Conservation (phyloP, 306 rosid species). For the Lathyrus tuberosus region DNA sequence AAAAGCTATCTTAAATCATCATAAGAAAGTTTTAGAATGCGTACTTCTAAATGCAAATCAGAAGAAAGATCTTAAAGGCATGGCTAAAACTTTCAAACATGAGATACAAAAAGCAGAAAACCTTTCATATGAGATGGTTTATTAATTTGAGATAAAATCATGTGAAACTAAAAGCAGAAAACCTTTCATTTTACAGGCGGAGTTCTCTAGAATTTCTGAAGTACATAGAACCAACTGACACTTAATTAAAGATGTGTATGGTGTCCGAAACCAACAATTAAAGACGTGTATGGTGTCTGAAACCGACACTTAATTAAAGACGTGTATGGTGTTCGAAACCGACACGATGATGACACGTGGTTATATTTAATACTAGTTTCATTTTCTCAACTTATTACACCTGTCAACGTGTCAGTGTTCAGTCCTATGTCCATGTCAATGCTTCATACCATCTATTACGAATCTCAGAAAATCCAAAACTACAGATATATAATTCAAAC, state of each 20-base stretch:
- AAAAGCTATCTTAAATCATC: neutral
- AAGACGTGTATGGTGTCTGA: neutral
- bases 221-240: too few species aligned
- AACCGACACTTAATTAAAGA: neutral
- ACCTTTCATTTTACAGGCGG: too few species aligned
- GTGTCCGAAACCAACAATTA: neutral
- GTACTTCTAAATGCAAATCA: conserved; percentile 23
- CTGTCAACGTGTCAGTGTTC: neutral
- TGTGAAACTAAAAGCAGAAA: too few species aligned
- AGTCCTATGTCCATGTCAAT: neutral
- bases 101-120: too few species aligned
- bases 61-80: neutral
- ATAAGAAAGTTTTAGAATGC: conserved; percentile 8
- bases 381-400: neutral
- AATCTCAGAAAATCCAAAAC: conserved; percentile 7
- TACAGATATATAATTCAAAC: conserved; percentile 24
- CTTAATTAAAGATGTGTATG: too few species aligned
- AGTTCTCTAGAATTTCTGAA: too few species aligned
- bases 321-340: neutral
- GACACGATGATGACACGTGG: neutral
- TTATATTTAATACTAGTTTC: neutral
- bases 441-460: conserved; percentile 1
- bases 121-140: too few species aligned
- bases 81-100: too few species aligned
- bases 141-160: too few species aligned